phyloP scores from a whole-genome alignment of 768 basidiomycete species.

The Pleurotus giganteus region DNA sequence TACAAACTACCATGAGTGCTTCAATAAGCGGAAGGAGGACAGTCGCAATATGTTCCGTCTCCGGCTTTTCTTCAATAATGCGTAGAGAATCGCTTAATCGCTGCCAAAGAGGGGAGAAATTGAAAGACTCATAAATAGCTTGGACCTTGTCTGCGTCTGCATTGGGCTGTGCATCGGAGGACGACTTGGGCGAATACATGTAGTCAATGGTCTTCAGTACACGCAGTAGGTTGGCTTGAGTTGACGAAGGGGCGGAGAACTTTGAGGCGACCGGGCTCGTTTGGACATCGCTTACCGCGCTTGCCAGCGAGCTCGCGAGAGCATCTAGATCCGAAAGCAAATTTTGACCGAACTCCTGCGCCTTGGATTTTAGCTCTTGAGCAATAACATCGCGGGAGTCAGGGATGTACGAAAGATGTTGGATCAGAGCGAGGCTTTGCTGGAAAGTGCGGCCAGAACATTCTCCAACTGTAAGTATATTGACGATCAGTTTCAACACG shows the following conservation, averaged over 20 bases:
- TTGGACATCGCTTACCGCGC: conserved; percentile 50
- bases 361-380: conserved; percentile 80
- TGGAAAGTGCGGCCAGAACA: conserved; percentile 97
- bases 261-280: conserved; percentile 75
- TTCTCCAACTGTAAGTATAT: conserved; percentile 96
- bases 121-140: conserved; percentile 87
- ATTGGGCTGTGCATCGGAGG: conserved; percentile 29
- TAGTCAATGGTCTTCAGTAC: conserved; percentile 98
- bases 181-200: conserved; percentile 73
- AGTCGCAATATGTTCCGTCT: conserved; percentile 86
- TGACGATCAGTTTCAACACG: conserved; percentile 89
- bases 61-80: conserved; percentile 74
- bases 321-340: conserved; percentile 78
- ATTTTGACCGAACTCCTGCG: conserved; percentile 81
- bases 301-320: conserved; percentile 62
- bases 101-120: conserved; percentile 85
- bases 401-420: conserved; percentile 86
- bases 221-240: conserved; percentile 93
- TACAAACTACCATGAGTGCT: conserved; percentile 97
- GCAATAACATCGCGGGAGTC: conserved; percentile 89
- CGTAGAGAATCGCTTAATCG: conserved; percentile 87
- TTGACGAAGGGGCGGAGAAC: conserved; percentile 92
- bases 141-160: conserved; percentile 81
- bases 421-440: conserved; percentile 87
- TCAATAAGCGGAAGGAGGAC: conserved; percentile 94